phyloP scores from a whole-genome alignment of 257 asterid species.

The Petrea volubilis region DNA sequence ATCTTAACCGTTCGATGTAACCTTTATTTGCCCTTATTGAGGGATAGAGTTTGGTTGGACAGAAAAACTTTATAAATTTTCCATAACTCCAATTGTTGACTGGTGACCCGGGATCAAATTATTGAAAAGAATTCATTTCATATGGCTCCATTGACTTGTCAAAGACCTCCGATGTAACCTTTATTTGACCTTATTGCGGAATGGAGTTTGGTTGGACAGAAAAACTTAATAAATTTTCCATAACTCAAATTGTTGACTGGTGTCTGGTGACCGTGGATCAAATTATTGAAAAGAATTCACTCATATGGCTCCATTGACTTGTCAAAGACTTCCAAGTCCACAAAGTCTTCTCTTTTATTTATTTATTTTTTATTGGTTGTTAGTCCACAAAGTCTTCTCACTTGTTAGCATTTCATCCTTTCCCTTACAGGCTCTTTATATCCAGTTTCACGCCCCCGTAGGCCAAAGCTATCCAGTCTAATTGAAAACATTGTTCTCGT shows the following conservation, averaged over 20 bases:
- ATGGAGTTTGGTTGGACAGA: slow-evolving; percentile 3
- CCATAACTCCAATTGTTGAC: not conserved
- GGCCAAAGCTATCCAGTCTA: not conserved
- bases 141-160: slow-evolving; percentile 21
- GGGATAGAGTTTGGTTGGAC: slow-evolving; percentile 8
- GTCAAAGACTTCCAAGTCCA: slow-evolving; percentile 12
- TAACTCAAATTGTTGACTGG: not conserved
- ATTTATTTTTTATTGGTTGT: too few relatives aligned
- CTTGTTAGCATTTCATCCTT: not conserved
- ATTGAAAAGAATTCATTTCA: not conserved
- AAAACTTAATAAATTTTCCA: not conserved
- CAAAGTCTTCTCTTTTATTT: too few relatives aligned
- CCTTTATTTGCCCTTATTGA: too few relatives aligned
- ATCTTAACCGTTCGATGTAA: too few relatives aligned
- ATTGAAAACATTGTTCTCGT: not conserved
- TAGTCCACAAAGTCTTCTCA: not conserved
- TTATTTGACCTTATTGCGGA: too few relatives aligned
- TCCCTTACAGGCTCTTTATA: too few relatives aligned
- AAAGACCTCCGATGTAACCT: slow-evolving; percentile 9
- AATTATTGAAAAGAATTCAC: not conserved
- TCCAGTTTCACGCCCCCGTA: too few relatives aligned
- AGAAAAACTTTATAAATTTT: not conserved
- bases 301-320: slow-evolving; percentile 22
- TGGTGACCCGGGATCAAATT: not conserved
- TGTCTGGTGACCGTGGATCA: not conserved